phyloP scores from a whole-genome alignment of 768 basidiomycete species.

The Sarcodon aspratus region DNA sequence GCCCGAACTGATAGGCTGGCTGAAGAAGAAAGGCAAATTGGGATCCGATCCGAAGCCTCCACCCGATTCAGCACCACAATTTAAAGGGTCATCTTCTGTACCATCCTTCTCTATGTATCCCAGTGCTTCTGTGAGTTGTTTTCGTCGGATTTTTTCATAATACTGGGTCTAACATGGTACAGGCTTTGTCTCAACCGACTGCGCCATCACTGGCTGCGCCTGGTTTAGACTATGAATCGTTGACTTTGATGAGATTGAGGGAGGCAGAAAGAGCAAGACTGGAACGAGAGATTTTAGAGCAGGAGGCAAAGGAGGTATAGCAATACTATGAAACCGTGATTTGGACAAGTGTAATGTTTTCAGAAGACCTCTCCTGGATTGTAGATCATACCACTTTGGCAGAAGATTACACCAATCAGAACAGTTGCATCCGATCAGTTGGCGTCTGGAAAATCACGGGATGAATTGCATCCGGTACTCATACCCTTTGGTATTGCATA shows the following conservation, averaged over 20 bases:
- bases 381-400: too few relatives aligned
- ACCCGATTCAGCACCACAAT: background rate
- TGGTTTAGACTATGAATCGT: slow-evolving; percentile 64
- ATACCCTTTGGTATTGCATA: too few relatives aligned
- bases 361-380: too few relatives aligned
- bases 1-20: slow-evolving; percentile 60
- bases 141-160: background rate
- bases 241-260: slow-evolving; percentile 71
- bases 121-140: slow-evolving; percentile 34
- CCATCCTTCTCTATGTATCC: slow-evolving; percentile 55
- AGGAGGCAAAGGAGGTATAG: slow-evolving; percentile 32
- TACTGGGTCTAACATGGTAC: background rate
- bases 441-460: too few relatives aligned
- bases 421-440: too few relatives aligned
- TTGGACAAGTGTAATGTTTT: background rate
- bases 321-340: too few relatives aligned
- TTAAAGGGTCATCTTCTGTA: slow-evolving; percentile 7
- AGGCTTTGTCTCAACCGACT: background rate
- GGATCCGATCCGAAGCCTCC: slow-evolving; percentile 12
- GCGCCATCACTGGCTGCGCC: slow-evolving; percentile 12
- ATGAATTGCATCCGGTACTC: too few relatives aligned
- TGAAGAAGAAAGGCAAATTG: slow-evolving; percentile 64
- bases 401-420: too few relatives aligned
- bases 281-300: slow-evolving; percentile 66
- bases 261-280: slow-evolving; percentile 72